A percentile compares a stretch with the other conserved stretches of the same genome.
phyloP scores from a whole-genome alignment of 345 rosid species.

The Eucalyptus sideroxylon region DNA sequence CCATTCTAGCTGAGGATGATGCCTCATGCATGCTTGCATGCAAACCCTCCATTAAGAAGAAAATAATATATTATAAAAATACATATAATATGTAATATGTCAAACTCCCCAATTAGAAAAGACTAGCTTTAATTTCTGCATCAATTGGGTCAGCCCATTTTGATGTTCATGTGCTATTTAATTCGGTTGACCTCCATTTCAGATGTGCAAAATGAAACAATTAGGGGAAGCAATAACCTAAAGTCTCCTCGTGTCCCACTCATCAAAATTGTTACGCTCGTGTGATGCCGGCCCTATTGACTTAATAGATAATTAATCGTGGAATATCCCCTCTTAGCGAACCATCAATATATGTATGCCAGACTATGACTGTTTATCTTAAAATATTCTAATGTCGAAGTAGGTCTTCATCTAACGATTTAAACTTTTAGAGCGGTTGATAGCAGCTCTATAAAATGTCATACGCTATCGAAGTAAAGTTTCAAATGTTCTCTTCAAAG shows the following conservation, averaged over 20 bases:
- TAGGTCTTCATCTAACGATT: background rate
- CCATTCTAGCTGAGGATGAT: background rate
- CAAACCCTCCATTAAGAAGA: background rate
- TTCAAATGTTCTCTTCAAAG: background rate
- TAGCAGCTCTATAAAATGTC: background rate
- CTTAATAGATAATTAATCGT: background rate
- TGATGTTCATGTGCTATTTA: background rate
- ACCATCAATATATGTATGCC: background rate
- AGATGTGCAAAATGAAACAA: background rate
- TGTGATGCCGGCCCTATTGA: background rate
- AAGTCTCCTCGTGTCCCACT: background rate
- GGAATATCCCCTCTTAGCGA: background rate
- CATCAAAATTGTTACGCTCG: background rate
- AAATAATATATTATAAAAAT: background rate
- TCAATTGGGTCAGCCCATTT: background rate
- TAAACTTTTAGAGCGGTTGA: background rate
- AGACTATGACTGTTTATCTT: background rate
- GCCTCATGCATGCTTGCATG: background rate
- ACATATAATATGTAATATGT: background rate
- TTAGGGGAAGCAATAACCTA: background rate
- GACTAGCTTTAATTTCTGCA: background rate
- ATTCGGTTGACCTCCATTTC: background rate
- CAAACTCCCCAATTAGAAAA: background rate
- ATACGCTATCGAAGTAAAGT: accelerated
- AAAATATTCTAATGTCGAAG: background rate